phyloP scores from a whole-genome alignment of 2,329 filamentous ascomycete species.

The Chlorencoelia australis region DNA sequence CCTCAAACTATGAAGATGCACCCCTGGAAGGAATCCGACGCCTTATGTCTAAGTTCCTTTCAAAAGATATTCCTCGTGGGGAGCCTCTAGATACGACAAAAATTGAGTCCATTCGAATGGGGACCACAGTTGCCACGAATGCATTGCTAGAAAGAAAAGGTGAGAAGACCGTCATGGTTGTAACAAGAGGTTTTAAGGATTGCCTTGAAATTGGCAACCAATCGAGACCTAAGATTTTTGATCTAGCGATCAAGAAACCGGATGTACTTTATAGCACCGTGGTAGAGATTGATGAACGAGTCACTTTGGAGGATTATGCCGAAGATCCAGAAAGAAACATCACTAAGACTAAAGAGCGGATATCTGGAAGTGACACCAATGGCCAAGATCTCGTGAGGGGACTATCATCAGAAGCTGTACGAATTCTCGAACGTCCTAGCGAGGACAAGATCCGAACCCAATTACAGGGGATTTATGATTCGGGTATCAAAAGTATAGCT shows the following conservation, averaged over 20 bases:
- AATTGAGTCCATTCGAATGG: conserved; percentile 92
- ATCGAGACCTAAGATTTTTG: conserved; percentile 81
- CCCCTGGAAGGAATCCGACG: conserved; percentile 85
- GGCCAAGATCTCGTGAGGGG: conserved; percentile 51
- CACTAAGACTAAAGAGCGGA: conserved; percentile 44
- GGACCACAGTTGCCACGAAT: conserved; percentile 90
- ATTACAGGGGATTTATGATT: conserved; percentile 56
- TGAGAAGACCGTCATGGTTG: conserved; percentile 76
- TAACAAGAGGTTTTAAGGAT: conserved; percentile 81
- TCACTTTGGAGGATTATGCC: conserved; percentile 85
- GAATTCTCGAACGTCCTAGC: conserved; percentile 55
- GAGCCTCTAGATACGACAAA: conserved; percentile 68
- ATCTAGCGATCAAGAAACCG: conserved; percentile 76
- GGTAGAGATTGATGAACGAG: conserved; percentile 82
- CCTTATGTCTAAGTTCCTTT: conserved; percentile 68
- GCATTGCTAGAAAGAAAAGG: conserved; percentile 84
- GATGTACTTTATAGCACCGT: conserved; percentile 79
- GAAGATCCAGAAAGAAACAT: conserved; percentile 64
- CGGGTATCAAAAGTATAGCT: conserved; percentile 70
- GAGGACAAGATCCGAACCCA: conserved; percentile 46
- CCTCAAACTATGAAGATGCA: conserved; percentile 81
- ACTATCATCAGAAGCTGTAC: conserved; percentile 63
- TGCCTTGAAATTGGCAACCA: conserved; percentile 87
- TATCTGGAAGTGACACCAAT: conserved; percentile 37
- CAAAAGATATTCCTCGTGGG: conserved; percentile 67